phyloP scores from a whole-genome alignment of 768 basidiomycete genomes.

The Calocybe cyanea region DNA sequence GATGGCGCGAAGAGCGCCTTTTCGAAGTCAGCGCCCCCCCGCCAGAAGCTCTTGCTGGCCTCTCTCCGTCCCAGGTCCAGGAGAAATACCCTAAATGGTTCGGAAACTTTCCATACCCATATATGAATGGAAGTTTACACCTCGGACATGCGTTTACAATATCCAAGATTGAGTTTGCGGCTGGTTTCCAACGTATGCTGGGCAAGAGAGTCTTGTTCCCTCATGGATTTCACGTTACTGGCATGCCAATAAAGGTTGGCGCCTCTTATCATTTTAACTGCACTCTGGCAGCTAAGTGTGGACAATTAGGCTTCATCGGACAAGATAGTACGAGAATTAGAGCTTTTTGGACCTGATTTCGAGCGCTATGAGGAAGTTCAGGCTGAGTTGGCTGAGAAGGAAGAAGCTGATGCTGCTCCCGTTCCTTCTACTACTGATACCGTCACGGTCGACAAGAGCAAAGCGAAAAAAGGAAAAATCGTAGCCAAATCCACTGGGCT shows the following conservation, averaged over 20 bases:
- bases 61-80: slow-evolving; percentile 61
- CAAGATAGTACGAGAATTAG: slow-evolving; percentile 96
- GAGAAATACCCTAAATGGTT: slow-evolving; percentile 94
- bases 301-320: slow-evolving; percentile 86
- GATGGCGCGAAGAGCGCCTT: slow-evolving; percentile 71
- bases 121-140: slow-evolving; percentile 98
- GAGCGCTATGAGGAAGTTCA: slow-evolving; percentile 56
- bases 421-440: slow-evolving; percentile 37
- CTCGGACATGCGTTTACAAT: slow-evolving; percentile 98
- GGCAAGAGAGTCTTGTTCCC: slow-evolving; percentile 95
- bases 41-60: slow-evolving; percentile 56
- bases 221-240: slow-evolving; percentile 97
- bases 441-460: slow-evolving; percentile 44
- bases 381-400: slow-evolving; percentile 41
- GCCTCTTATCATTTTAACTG: neutral
- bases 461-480: slow-evolving; percentile 95
- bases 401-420: slow-evolving; percentile 30
- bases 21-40: slow-evolving; percentile 88
- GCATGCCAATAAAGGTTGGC: slow-evolving; percentile 97
- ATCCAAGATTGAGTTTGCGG: slow-evolving; percentile 95
- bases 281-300: neutral
- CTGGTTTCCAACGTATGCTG: slow-evolving; percentile 92
- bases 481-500: slow-evolving; percentile 90
- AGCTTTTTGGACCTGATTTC: slow-evolving; percentile 90
- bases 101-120: slow-evolving; percentile 93